phyloP scores from a whole-genome alignment of 2,329 filamentous ascomycete genomes.

The Cadophora malorum region DNA sequence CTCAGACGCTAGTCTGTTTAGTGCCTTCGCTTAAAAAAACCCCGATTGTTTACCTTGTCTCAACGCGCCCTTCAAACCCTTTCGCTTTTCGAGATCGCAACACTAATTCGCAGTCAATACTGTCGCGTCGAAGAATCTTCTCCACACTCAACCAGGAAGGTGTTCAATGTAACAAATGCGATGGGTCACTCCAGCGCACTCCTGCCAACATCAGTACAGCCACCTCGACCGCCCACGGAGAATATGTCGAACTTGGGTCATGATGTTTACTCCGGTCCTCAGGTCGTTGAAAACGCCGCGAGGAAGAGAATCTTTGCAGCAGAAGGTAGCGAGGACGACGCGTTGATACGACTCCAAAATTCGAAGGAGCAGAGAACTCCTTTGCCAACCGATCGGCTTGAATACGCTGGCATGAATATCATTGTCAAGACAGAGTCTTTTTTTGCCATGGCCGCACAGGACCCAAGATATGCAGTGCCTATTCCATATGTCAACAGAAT shows the following conservation, averaged over 20 bases:
- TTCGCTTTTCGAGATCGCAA: neutral
- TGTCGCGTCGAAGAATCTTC: neutral
- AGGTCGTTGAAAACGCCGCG: neutral
- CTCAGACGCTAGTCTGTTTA: neutral
- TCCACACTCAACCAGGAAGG: neutral
- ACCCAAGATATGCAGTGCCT: neutral
- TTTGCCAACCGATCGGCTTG: neutral
- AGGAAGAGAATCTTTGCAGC: neutral
- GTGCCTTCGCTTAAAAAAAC: neutral
- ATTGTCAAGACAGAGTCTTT: neutral
- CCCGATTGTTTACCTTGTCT: neutral
- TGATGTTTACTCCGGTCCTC: neutral
- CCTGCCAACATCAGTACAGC: neutral
- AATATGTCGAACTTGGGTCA: neutral
- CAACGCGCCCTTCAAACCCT: neutral
- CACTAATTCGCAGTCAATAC: neutral
- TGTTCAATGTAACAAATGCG: neutral
- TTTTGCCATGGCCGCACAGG: too few species aligned
- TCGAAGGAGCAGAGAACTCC: neutral
- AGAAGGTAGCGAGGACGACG: neutral
- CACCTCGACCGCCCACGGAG: neutral
- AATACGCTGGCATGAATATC: neutral
- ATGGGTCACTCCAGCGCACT: neutral
- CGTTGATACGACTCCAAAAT: neutral
- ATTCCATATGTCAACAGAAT: neutral